Evolutionary conservation across 2,329 filamentous ascomycete species (phyloP).

Genomic region (Thelonectria discophora): DNA sequence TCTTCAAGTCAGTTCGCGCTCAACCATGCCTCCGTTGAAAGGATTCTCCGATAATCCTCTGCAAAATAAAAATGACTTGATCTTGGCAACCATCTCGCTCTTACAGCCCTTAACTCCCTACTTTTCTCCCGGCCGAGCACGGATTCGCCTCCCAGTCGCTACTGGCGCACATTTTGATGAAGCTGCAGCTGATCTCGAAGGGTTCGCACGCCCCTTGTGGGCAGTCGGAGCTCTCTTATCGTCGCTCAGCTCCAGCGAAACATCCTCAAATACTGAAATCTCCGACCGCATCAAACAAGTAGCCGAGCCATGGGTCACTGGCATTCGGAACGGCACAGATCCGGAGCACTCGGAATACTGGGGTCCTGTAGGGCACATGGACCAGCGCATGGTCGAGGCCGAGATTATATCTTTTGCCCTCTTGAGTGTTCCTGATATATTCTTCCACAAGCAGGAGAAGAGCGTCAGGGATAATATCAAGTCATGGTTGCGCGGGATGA

Average conservation of each 20-base stretch:
- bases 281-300: conserved; percentile 20
- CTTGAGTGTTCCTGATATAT: conserved; percentile 50
- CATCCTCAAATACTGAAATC: neutral
- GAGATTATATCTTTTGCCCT: conserved; percentile 61
- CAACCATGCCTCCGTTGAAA: conserved; percentile 15
- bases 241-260: conserved; percentile 9
- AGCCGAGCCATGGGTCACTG: conserved; percentile 43
- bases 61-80: conserved; percentile 4
- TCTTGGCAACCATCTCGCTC: conserved; percentile 8
- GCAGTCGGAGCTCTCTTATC: conserved; percentile 53
- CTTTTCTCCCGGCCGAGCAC: conserved; percentile 34
- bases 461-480: conserved; percentile 47
- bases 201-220: conserved; percentile 54
- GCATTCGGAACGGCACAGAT: conserved; percentile 47
- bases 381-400: conserved; percentile 64
- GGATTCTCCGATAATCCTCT: conserved; percentile 18
- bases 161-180: conserved; percentile 56
- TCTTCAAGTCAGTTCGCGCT: neutral
- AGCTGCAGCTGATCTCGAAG: conserved; percentile 55
- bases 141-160: conserved; percentile 48
- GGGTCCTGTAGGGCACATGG: conserved; percentile 55
- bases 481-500: conserved; percentile 54
- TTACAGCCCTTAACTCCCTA: conserved; percentile 3
- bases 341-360: conserved; percentile 53
- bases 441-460: conserved; percentile 39